A percentile compares a stretch with the other conserved stretches of the same genome.
Evolutionary conservation across 495 filamentous ascomycete species (phyloP).

Genomic region (Lepraria neglecta): DNA sequence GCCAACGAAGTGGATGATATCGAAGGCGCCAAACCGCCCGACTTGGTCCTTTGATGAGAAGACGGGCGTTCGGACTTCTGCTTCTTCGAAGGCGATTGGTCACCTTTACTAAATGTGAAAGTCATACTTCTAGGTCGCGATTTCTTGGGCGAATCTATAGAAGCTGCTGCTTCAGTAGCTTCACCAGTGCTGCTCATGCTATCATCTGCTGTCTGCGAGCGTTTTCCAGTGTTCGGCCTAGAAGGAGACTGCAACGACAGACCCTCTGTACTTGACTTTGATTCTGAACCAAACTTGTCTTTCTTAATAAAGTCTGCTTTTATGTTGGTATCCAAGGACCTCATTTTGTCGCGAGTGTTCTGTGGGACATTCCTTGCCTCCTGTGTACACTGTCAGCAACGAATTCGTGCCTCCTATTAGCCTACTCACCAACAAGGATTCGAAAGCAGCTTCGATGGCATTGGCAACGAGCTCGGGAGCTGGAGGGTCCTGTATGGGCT

Average conservation of each 20-base stretch:
- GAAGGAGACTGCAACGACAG: conserved; percentile 11
- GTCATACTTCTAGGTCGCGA: conserved; percentile 59
- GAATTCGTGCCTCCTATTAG: not conserved
- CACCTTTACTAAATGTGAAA: conserved; percentile 65
- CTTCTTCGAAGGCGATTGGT: conserved; percentile 54
- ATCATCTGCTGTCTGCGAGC: conserved; percentile 35
- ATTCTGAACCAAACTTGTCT: conserved; percentile 62
- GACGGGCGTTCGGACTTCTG: conserved; percentile 43
- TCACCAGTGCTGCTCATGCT: conserved; percentile 30
- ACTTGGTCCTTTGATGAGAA: conserved; percentile 37
- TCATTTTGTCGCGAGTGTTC: conserved; percentile 89
- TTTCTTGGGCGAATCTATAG: conserved; percentile 42
- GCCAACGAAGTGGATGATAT: conserved; percentile 45
- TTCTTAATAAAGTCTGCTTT: conserved; percentile 93
- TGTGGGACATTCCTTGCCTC: conserved; percentile 88
- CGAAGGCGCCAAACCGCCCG: conserved; percentile 40
- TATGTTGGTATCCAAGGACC: conserved; percentile 76
- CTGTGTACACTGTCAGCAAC: conserved; percentile 45
- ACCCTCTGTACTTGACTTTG: conserved; percentile 37
- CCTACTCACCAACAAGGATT: conserved; percentile 42
- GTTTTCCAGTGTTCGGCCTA: conserved; percentile 25
- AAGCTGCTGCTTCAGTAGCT: not conserved
- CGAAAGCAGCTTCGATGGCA: conserved; percentile 46
- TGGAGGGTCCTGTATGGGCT: conserved; percentile 40
- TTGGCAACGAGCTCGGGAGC: conserved; percentile 40